Evolutionary conservation across 2,329 filamentous ascomycete genomes (phyloP).

Genomic region (Blastomyces emzantsi): DNA sequence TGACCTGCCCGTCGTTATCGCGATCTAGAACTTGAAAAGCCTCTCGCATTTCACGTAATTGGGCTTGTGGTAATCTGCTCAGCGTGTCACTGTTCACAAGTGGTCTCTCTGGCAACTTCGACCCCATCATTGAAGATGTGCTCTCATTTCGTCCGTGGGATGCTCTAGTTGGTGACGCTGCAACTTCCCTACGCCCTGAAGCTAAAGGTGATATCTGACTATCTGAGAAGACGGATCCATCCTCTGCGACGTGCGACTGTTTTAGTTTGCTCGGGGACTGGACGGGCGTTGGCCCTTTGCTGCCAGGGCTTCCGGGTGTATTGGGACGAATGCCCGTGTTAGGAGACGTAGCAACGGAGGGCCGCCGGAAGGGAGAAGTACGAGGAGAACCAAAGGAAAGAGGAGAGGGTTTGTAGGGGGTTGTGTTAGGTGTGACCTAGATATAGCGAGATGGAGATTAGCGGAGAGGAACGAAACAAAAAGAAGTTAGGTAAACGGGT

Average conservation of each 20-base stretch:
- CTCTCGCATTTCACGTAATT: constrained; percentile 80
- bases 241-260: constrained; percentile 38
- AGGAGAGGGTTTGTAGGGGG: constrained; percentile 61
- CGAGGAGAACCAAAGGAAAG: constrained; percentile 63
- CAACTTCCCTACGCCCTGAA: constrained; percentile 31
- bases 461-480: neutral
- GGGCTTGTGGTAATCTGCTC: constrained; percentile 56
- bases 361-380: constrained; percentile 59
- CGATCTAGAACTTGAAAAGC: constrained; percentile 89
- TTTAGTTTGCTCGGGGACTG: constrained; percentile 41
- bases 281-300: constrained; percentile 34
- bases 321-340: constrained; percentile 44
- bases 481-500: neutral
- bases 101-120: constrained; percentile 20
- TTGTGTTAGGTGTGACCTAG: constrained; percentile 44
- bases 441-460: constrained; percentile 6
- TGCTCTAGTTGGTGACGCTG: constrained; percentile 33
- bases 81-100: constrained; percentile 18
- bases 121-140: constrained; percentile 24
- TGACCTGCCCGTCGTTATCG: constrained; percentile 75
- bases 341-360: constrained; percentile 44
- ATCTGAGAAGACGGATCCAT: constrained; percentile 29
- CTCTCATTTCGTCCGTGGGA: constrained; percentile 21
- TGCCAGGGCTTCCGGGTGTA: constrained; percentile 41
- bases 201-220: constrained; percentile 26